Evolutionary conservation across 169 alveolate genomes (phyloP).

Genomic region (Plasmodium adleri): DNA sequence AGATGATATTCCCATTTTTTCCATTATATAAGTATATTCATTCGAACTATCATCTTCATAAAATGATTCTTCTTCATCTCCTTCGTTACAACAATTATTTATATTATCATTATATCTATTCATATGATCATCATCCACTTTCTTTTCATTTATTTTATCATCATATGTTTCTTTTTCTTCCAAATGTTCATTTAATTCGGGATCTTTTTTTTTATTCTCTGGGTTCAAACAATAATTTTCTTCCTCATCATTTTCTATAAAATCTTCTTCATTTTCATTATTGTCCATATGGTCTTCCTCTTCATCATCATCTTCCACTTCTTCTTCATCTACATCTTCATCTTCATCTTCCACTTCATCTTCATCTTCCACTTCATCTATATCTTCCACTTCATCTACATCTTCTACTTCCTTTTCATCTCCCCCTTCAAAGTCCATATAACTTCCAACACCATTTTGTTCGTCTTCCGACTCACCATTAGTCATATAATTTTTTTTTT

Average conservation of each 20-base stretch:
- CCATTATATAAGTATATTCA: too few relatives aligned
- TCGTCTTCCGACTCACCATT: background rate
- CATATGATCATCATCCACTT: too few relatives aligned
- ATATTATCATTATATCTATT: too few relatives aligned
- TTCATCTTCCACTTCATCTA: background rate
- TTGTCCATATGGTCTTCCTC: background rate
- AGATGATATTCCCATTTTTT: too few relatives aligned
- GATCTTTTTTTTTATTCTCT: background rate
- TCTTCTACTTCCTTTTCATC: slow-evolving; percentile 11
- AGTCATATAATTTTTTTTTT: background rate
- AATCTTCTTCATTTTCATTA: background rate
- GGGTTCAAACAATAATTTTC: background rate
- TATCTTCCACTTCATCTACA: background rate
- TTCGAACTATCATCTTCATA: too few relatives aligned
- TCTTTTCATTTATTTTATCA: too few relatives aligned
- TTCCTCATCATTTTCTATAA: background rate
- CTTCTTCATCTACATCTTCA: background rate
- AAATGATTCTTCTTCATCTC: too few relatives aligned
- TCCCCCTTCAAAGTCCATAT: background rate
- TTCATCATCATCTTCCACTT: background rate
- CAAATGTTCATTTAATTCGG: too few relatives aligned
- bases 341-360: background rate
- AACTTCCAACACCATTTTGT: background rate
- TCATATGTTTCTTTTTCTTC: too few relatives aligned
- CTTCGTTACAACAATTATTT: too few relatives aligned